Conservation (phyloP, 192 early-diverging fungal genomes). For the Diversispora eburnea region DNA sequence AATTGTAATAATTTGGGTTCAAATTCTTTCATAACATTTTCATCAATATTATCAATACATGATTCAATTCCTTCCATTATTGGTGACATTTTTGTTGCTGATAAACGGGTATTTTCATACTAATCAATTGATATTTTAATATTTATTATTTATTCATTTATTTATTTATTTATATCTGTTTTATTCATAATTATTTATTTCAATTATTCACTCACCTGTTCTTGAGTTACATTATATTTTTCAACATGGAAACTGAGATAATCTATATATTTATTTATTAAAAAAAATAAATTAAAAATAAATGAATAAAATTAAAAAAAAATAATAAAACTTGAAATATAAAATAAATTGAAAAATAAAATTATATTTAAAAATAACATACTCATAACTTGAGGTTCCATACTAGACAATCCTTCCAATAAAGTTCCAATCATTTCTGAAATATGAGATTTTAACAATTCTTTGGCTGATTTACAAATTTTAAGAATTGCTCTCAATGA, state of each 20-base stretch:
- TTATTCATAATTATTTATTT: neutral
- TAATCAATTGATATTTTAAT: neutral
- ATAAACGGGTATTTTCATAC: conserved; percentile 75
- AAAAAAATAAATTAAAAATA: no score
- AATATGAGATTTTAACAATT: conserved; percentile 69
- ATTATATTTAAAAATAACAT: conserved; percentile 23
- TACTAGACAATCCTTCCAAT: conserved; percentile 76
- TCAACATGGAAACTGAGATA: conserved; percentile 90
- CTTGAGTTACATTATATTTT: conserved; percentile 78
- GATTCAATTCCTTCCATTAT: conserved; percentile 90
- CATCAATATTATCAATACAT: conserved; percentile 73
- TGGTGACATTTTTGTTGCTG: conserved; percentile 83
- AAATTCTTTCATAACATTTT: conserved; percentile 58
- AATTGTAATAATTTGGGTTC: conserved; percentile 66
- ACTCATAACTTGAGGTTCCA: conserved; percentile 69
- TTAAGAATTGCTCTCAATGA: conserved; percentile 76
- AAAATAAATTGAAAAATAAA: neutral
- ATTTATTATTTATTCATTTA: neutral
- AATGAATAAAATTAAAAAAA: no score
- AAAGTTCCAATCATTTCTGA: conserved; percentile 70
- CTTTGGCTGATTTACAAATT: conserved; percentile 74
- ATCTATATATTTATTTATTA: conserved; percentile 38
- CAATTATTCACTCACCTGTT: conserved; percentile 48
- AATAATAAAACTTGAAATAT: neutral
- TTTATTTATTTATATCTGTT: no score